These are phyloP conservation scores for Deakozyma indianensis DNA, from an alignment of 805 yeast species.

Conservation along the genomic window DNA sequence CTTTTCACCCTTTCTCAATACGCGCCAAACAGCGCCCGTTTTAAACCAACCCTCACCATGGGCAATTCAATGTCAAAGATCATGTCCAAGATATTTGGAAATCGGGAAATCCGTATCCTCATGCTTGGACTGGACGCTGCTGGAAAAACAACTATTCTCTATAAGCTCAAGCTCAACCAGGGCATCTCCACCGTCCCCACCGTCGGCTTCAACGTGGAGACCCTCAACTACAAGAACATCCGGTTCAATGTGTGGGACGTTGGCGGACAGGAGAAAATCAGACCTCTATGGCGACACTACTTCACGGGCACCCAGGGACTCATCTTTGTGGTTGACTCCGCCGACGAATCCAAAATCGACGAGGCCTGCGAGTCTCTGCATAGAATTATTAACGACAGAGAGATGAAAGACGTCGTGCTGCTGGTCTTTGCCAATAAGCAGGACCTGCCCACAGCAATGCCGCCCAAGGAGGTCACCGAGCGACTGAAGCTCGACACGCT, in stretches of 20 bases:
- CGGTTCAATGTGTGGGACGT: slow-evolving; percentile 89
- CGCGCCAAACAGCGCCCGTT: too few species aligned
- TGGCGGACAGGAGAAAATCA: slow-evolving; percentile 87
- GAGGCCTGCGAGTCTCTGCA: slow-evolving; percentile 68
- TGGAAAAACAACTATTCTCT: slow-evolving; percentile 80
- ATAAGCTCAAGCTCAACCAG: slow-evolving; percentile 67
- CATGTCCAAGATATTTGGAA: slow-evolving; percentile 33
- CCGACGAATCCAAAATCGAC: slow-evolving; percentile 55
- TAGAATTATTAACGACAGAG: slow-evolving; percentile 70
- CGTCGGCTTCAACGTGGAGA: slow-evolving; percentile 86
- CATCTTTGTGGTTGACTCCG: slow-evolving; percentile 79
- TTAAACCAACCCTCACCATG: slow-evolving; percentile 14
- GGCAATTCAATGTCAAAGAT: slow-evolving; percentile 22
- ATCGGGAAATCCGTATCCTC: slow-evolving; percentile 49
- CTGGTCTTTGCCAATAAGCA: slow-evolving; percentile 84
- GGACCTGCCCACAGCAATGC: slow-evolving; percentile 57
- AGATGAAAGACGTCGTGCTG: slow-evolving; percentile 64
- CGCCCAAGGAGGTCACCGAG: slow-evolving; percentile 69
- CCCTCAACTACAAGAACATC: slow-evolving; percentile 67
- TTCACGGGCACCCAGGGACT: slow-evolving; percentile 87
- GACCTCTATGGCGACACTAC: slow-evolving; percentile 93
- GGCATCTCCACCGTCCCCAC: slow-evolving; percentile 75
- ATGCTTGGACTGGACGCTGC: slow-evolving; percentile 92
- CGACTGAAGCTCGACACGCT: slow-evolving; percentile 47
- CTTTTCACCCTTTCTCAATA: too few species aligned